phyloP scores from a whole-genome alignment of 768 basidiomycete species.

The Arthromyces matolae region DNA sequence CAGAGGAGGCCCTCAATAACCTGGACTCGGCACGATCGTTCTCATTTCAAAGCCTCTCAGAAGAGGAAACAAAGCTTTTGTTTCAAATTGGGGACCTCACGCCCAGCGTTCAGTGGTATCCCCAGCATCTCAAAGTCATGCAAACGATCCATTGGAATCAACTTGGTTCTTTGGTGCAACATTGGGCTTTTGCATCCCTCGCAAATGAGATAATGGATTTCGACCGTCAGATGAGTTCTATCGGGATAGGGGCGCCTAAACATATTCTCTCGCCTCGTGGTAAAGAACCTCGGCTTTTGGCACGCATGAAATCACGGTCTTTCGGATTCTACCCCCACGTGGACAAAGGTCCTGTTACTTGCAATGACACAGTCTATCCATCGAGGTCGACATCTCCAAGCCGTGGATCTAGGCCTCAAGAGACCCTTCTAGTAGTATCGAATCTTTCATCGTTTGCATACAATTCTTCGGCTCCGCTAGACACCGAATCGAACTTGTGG shows the following conservation, averaged over 20 bases:
- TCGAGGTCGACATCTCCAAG: background rate
- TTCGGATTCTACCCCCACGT: background rate
- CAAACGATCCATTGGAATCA: constrained; percentile 34
- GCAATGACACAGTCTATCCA: background rate
- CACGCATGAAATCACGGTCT: constrained; percentile 2
- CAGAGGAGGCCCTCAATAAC: constrained; percentile 38
- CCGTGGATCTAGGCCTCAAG: background rate
- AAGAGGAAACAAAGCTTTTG: constrained; percentile 29
- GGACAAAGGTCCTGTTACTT: background rate
- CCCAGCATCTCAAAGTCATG: constrained; percentile 33
- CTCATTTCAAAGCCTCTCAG: constrained; percentile 36
- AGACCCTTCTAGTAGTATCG: background rate
- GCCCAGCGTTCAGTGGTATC: constrained; percentile 36
- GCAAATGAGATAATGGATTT: constrained; percentile 27
- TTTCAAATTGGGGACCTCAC: constrained; percentile 29
- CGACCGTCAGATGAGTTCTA: constrained; percentile 12
- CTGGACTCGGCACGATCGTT: constrained; percentile 33
- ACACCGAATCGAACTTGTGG: constrained; percentile 10
- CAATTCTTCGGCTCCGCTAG: background rate
- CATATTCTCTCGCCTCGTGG: background rate
- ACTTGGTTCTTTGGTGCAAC: constrained; percentile 26
- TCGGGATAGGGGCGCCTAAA: background rate
- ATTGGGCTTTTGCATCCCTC: constrained; percentile 23
- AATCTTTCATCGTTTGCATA: background rate
- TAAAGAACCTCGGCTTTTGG: too few relatives aligned